Conservation (phyloP, 2,329 filamentous ascomycete genomes). For the Grosmannia penicillata region DNA sequence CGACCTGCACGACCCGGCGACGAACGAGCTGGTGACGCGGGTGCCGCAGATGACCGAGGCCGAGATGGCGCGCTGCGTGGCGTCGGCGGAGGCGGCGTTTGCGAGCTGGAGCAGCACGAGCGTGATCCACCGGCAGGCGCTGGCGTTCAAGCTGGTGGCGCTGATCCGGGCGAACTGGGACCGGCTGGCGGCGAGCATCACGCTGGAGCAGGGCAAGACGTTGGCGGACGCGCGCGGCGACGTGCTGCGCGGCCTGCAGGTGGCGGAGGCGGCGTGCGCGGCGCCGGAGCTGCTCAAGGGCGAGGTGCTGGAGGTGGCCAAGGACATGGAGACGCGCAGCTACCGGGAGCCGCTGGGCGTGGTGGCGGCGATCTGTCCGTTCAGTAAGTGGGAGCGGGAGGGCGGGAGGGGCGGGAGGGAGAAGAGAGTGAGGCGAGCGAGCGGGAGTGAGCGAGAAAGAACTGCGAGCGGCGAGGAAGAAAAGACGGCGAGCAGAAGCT, state of each 20-base stretch:
- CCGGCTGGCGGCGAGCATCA: constrained; percentile 69
- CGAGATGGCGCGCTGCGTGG: constrained; percentile 62
- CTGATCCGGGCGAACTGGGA: constrained; percentile 79
- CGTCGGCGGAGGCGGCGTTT: constrained; percentile 63
- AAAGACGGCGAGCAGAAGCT: no score
- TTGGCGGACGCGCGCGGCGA: constrained; percentile 72
- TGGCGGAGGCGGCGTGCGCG: constrained; percentile 68
- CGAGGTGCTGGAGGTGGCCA: constrained; percentile 70
- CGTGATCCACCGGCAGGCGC: constrained; percentile 60
- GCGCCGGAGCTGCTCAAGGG: constrained; percentile 73
- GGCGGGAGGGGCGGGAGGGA: no score
- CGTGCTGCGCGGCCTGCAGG: constrained; percentile 68
- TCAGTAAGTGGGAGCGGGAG: no score
- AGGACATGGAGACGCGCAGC: constrained; percentile 78
- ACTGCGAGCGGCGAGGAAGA: no score
- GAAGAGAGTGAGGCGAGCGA: no score
- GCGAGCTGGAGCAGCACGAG: constrained; percentile 58
- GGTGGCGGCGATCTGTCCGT: constrained; percentile 72
- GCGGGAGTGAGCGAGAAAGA: no score
- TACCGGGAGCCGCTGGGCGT: constrained; percentile 74
- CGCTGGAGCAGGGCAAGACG: constrained; percentile 79
- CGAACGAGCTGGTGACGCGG: constrained; percentile 71
- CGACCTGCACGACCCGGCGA: constrained; percentile 68
- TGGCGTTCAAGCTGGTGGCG: constrained; percentile 76
- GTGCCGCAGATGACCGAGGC: constrained; percentile 69